phyloP scores from a whole-genome alignment of 2,329 filamentous ascomycete species.

The Botrytis elliptica region DNA sequence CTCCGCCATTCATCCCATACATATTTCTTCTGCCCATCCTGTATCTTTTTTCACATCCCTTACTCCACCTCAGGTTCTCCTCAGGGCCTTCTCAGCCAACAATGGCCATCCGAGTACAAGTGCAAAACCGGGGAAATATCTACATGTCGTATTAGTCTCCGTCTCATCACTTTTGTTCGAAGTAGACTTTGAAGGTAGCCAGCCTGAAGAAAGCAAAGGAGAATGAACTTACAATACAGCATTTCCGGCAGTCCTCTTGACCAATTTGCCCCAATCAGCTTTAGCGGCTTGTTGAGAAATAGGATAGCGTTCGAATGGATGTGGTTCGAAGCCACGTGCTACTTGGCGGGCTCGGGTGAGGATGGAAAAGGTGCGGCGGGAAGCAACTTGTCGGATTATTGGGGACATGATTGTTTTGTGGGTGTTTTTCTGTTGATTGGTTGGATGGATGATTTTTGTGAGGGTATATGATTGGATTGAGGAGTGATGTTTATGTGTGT shows the following conservation, averaged over 20 bases:
- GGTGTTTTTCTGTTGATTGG: neutral
- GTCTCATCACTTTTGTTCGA: neutral
- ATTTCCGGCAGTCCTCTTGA: neutral
- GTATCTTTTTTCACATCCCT: neutral
- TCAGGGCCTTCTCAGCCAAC: constrained; percentile 12
- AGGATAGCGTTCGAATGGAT: constrained; percentile 18
- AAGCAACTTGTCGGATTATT: constrained; percentile 13
- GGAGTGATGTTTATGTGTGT: neutral
- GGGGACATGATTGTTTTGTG: constrained; percentile 16
- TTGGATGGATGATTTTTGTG: neutral
- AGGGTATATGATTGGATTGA: neutral
- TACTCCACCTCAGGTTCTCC: neutral
- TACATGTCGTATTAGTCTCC: neutral
- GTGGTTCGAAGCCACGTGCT: constrained; percentile 15
- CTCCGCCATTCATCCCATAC: neutral
- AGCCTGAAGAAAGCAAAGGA: neutral
- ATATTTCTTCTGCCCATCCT: no score
- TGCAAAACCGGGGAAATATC: constrained; percentile 20
- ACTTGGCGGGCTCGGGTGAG: constrained; percentile 10
- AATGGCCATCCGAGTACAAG: constrained; percentile 21
- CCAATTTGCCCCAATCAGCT: constrained; percentile 10
- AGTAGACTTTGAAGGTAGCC: fast-evolving
- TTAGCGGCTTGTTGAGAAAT: constrained; percentile 10
- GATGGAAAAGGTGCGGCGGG: constrained; percentile 18
- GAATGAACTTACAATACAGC: constrained; percentile 10